Evolutionary conservation across 495 filamentous ascomycete species (phyloP).

Genomic region (Letharia columbiana): DNA sequence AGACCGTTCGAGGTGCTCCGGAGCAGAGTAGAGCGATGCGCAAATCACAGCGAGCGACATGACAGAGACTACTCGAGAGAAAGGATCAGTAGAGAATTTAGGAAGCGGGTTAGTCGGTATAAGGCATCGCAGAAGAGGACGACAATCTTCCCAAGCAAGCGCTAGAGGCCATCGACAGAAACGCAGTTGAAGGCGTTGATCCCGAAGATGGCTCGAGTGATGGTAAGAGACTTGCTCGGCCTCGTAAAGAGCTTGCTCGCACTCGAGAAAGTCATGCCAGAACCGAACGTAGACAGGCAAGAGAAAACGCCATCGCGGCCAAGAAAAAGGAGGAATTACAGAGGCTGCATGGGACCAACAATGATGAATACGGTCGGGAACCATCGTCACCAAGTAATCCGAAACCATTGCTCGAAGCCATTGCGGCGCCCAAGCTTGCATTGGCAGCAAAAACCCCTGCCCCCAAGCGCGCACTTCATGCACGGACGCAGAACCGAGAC

Average conservation of each 20-base stretch:
- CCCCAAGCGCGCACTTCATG: neutral
- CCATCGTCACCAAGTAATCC: neutral
- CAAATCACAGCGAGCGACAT: too few relatives aligned
- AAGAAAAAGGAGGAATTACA: neutral
- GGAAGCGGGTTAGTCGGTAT: neutral
- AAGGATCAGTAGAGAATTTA: neutral
- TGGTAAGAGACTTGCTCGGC: neutral
- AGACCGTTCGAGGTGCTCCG: conserved; percentile 2
- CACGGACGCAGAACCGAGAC: neutral
- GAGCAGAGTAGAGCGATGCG: neutral
- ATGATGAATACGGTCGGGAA: neutral
- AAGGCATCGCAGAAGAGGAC: neutral
- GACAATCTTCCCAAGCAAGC: neutral
- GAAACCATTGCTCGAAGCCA: neutral
- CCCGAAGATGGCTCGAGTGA: neutral
- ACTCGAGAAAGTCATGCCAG: neutral
- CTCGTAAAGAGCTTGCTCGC: neutral
- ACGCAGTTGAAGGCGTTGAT: neutral
- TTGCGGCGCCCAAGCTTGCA: neutral
- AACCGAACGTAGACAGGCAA: neutral
- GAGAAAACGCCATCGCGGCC: neutral
- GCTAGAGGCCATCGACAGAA: neutral
- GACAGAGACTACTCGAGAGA: neutral
- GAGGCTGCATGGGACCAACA: neutral
- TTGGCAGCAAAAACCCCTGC: neutral